These are phyloP conservation scores for Kurtzmaniella quercitrusa DNA, from an alignment of 1,139 yeast genomes.

Conservation along the genomic window DNA sequence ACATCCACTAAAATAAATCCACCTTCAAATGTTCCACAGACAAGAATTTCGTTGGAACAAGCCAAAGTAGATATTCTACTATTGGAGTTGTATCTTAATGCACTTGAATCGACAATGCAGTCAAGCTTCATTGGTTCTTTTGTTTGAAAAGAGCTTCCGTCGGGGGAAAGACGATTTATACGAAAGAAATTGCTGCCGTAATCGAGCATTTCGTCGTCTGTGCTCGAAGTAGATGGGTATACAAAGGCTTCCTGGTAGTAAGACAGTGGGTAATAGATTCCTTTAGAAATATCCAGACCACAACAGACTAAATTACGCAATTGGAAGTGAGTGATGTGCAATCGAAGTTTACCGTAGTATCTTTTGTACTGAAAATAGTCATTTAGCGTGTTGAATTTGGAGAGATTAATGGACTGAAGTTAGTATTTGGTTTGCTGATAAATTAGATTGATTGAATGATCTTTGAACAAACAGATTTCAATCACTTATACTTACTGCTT, in stretches of 20 bases:
- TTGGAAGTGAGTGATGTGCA: conserved; percentile 56
- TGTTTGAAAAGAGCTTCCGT: conserved; percentile 17
- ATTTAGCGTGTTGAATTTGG: conserved; percentile 19
- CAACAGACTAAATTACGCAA: conserved; percentile 50
- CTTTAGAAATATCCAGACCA: conserved; percentile 30
- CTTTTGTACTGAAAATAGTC: conserved; percentile 37
- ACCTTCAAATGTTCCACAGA: conserved; percentile 57
- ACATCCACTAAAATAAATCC: conserved; percentile 40
- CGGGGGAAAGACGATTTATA: conserved; percentile 31
- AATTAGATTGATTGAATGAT: background rate
- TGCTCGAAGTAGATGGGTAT: conserved; percentile 23
- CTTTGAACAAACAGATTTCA: too few species aligned
- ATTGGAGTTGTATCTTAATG: conserved; percentile 26
- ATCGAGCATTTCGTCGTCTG: conserved; percentile 19
- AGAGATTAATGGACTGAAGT: conserved; percentile 24
- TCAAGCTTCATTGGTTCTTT: conserved; percentile 25
- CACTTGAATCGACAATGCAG: conserved; percentile 39
- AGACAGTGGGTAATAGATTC: conserved; percentile 40
- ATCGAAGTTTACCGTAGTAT: conserved; percentile 42
- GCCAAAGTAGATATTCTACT: conserved; percentile 47
- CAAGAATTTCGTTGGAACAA: conserved; percentile 38
- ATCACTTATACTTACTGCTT: conserved; percentile 32
- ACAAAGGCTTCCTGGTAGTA: conserved; percentile 25
- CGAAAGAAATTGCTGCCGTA: conserved; percentile 34
- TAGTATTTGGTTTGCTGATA: too few species aligned